These are phyloP conservation scores for Phascolomyces articulosus DNA, from an alignment of 371 early-diverging fungal species.

Conservation along the genomic window DNA sequence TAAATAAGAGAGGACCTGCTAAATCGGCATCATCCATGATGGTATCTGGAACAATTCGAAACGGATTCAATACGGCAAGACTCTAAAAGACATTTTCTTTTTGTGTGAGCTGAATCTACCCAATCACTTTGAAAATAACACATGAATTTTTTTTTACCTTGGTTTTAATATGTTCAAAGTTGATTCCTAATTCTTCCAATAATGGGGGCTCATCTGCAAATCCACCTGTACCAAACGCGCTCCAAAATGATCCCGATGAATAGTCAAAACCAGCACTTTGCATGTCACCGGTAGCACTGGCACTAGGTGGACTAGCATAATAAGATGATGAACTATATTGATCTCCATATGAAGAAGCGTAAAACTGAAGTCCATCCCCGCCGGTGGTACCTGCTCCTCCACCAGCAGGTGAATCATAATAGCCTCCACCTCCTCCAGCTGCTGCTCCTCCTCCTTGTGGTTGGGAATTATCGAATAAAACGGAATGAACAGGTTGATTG, in stretches of 20 bases:
- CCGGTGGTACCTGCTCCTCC: constrained; percentile 14
- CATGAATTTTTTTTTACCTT: constrained; percentile 46
- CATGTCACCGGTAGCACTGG: constrained; percentile 49
- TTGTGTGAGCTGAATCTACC: not conserved
- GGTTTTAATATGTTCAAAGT: constrained; percentile 83
- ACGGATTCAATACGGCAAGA: constrained; percentile 89
- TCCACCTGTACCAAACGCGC: constrained; percentile 73
- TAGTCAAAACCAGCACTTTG: constrained; percentile 65
- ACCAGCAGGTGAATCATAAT: constrained; percentile 35
- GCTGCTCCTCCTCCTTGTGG: constrained; percentile 17
- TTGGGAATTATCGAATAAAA: constrained; percentile 52
- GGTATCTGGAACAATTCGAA: constrained; percentile 82
- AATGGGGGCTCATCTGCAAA: constrained; percentile 85
- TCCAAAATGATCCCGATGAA: constrained; percentile 67
- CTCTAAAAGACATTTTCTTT: constrained; percentile 42
- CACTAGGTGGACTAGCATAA: constrained; percentile 28
- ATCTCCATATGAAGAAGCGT: constrained; percentile 65
- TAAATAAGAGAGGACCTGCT: constrained; percentile 92
- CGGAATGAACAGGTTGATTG: constrained; percentile 55
- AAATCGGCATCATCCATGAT: constrained; percentile 96
- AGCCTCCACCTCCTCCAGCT: constrained; percentile 16
- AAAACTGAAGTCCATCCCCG: constrained; percentile 66
- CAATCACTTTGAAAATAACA: not conserved
- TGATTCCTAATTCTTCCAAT: constrained; percentile 91
- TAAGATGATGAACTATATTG: constrained; percentile 50